Evolutionary conservation across 1,139 yeast genomes (phyloP), one percentile per base, ranked within the genome.

Genomic region (Petasospora fabianii): DNA sequence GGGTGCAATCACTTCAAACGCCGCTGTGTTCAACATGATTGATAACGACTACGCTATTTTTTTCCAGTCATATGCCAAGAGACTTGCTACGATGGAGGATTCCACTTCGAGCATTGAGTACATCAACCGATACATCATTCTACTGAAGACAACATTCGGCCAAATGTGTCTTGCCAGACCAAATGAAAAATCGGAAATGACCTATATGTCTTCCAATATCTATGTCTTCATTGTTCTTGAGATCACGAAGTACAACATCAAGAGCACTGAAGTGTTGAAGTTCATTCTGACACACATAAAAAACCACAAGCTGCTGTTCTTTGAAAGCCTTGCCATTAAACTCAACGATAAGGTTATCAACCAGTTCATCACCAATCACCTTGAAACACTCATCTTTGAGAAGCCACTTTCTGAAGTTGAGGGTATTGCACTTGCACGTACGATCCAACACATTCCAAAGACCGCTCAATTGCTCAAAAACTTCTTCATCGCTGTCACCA

Each of bases 331-430:
- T 16, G 30, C 32, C 3, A 17, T 10, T 3, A 10, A 28, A 5
- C 13, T 39, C 6, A 19, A 34, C 10, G 17, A 36, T 12, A 6
- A 24, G 6, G 18, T 26, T 3, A 27, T 46, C 16, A 35, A 31
- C 12, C 36, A 35, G 6, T 54, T 36, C 41, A 43, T 54, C 22
- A 32, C 44, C 4, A 51, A 54, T 35, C 49, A 49, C 28, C 22
- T 54, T 14, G 56, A 51, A 28, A 50, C 54, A 1, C 44, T 44
- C 28, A 41, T 54, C 18, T 43, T 53, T 21, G 44, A 44, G 24
- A 36, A 35, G 21, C 36, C 29, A 6, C 18, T 46, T 13, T 24
- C 24, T 9, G 30, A 28, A 1, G 12, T 24, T 11, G 53, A 48
- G 5, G 21, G 47, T 2, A 7, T 26, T 7, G 46, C 54, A 3